Evolutionary conservation across 169 alveolate genomes (phyloP).

Genomic region (Plasmodium gallinaceum): DNA sequence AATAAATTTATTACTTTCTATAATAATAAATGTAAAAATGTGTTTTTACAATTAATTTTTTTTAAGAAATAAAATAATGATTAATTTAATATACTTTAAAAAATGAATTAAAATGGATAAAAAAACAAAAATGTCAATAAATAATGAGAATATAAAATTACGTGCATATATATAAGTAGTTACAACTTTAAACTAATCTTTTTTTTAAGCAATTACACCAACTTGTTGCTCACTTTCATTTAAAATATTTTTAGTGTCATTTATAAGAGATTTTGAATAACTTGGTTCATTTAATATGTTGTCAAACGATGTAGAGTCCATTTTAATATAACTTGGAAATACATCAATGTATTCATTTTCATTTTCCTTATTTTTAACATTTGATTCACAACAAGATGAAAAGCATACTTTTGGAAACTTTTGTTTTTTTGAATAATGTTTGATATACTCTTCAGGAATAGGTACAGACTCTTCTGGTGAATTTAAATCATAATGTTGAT

Average conservation of each 20-base stretch:
- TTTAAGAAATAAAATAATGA: too few species aligned
- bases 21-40: too few species aligned
- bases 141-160: too few species aligned
- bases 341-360: neutral
- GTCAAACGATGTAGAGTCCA: neutral
- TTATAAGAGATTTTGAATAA: constrained; percentile 30
- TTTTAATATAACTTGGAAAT: neutral
- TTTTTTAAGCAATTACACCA: neutral
- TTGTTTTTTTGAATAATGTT: constrained; percentile 67
- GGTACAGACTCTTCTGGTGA: constrained; percentile 85
- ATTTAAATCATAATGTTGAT: constrained; percentile 67
- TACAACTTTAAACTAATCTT: too few species aligned
- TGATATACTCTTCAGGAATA: constrained; percentile 81
- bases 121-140: too few species aligned
- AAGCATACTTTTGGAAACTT: neutral
- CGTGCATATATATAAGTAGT: too few species aligned
- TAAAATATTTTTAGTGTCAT: neutral
- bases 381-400: constrained; percentile 33
- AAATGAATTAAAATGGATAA: too few species aligned
- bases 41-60: too few species aligned
- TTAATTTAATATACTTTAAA: too few species aligned
- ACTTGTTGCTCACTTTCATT: neutral
- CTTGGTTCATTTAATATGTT: constrained; percentile 11
- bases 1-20: too few species aligned
- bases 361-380: neutral